Conservation (phyloP, 139 green algal species). For the Ettlia oleoabundans region DNA sequence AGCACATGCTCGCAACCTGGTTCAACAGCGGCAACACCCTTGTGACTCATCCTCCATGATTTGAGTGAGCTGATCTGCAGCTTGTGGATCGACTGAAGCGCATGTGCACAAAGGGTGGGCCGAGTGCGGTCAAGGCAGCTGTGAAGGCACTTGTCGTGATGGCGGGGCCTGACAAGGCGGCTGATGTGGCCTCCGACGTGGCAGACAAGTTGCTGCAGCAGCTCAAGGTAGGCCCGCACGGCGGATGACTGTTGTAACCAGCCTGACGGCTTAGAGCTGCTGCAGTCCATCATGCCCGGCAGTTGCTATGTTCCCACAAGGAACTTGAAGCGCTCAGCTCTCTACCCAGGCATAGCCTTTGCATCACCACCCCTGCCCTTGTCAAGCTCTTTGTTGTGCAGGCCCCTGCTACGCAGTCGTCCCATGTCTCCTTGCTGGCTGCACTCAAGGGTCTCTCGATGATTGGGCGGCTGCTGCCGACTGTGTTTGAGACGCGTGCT, state of each 20-base stretch:
- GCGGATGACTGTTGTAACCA: too few relatives aligned
- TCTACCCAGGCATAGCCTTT: too few relatives aligned
- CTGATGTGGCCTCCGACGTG: conserved; percentile 31
- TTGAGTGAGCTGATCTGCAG: too few relatives aligned
- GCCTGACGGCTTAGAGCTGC: background rate
- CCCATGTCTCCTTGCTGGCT: conserved; percentile 18
- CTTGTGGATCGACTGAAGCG: conserved; percentile 6
- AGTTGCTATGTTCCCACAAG: too few relatives aligned
- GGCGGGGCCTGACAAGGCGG: conserved; percentile 18
- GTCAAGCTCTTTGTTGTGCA: too few relatives aligned
- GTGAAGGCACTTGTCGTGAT: conserved; percentile 43
- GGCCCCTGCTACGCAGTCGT: conserved; percentile 4
- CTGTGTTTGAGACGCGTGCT: conserved; percentile 47
- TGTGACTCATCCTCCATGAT: too few relatives aligned
- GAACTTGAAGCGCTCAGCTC: too few relatives aligned
- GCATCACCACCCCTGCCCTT: too few relatives aligned
- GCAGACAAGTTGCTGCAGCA: conserved; percentile 43
- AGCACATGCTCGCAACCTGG: too few relatives aligned
- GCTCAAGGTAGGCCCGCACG: conserved; percentile 24
- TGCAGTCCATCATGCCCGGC: too few relatives aligned
- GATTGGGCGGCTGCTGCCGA: conserved; percentile 44
- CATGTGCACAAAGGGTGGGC: conserved; percentile 21
- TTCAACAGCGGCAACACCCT: too few relatives aligned
- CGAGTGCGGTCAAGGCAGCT: conserved; percentile 33
- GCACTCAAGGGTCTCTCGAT: conserved; percentile 52